Base-by-base conservation (phyloP, 2,329 filamentous ascomycete species). In the Rutstroemia sp. region DNA sequence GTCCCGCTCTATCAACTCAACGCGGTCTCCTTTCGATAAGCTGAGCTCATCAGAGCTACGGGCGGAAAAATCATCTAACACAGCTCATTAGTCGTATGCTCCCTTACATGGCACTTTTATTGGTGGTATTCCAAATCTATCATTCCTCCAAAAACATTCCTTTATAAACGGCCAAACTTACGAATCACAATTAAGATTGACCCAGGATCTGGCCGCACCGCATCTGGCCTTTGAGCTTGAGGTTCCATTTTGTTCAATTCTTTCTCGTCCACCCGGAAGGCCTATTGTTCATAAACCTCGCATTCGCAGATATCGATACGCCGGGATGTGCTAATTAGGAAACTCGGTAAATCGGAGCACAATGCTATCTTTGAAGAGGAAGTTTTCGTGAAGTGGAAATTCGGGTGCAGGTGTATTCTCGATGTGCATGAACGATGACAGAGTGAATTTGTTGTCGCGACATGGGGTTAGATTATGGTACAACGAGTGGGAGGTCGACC, bases 1-100 rank as follows among this genome's bases (percentile, higher is more conserved):
- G 70, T 94, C 89, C 66, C 88, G 81, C 73, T 94, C 89, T 61
- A 92, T 82, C 60, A 95, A 75, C 74, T 92, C 87, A 60, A 95
- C 86, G 61, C 87, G 83, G 67, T 94, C 88, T 65, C 88, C 92
- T 68, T 95, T 95, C 55, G 83, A 78, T 63, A 99, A 78, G 65
- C 84, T 95, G 68, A 99, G 79, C 77, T 99, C 94, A 73, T 99
- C 94, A 57, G 89, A 87, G 72, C 91, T 95, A 64, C 94, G 85
- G 57, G 92, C 92, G 64, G 85, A 78, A 71, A 99, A 97, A 73
- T 96, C 91, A 74, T 99, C 90, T 95, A 60, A 34, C 16, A 48
- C 12, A 34, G 40, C 30, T 36, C 16, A 44, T 46, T 23, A 51
- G 34, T 27, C 21, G n/a, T 39, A 39, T 34, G 30, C 40, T 42